Evolutionary conservation across 495 filamentous ascomycete species (phyloP).

Genomic region (Penicillium riverlandense): DNA sequence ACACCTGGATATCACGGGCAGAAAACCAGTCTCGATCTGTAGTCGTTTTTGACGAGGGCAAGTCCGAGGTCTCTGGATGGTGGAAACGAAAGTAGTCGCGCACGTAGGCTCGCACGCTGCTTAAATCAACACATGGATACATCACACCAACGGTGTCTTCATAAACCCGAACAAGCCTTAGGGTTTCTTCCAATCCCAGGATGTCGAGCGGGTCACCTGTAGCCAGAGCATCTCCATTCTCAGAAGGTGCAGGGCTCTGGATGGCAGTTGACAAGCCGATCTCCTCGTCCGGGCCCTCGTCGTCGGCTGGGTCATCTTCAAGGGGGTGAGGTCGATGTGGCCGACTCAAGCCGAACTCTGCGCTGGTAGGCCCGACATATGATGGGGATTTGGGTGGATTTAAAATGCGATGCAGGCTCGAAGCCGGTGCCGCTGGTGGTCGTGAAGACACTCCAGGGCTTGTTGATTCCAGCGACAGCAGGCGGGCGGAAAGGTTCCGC

Average conservation of each 20-base stretch:
- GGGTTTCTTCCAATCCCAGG: slow-evolving; percentile 50
- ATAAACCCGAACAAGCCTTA: slow-evolving; percentile 62
- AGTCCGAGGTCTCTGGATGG: slow-evolving; percentile 18
- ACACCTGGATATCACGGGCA: slow-evolving; percentile 59
- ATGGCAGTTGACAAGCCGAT: slow-evolving; percentile 12
- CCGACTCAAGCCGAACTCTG: slow-evolving; percentile 30
- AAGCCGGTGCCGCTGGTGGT: not conserved
- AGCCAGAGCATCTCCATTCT: not conserved
- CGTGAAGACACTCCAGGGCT: slow-evolving; percentile 1
- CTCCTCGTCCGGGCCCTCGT: slow-evolving; percentile 5
- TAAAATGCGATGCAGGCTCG: slow-evolving; percentile 24
- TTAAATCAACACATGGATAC: slow-evolving; percentile 74
- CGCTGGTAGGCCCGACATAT: slow-evolving; percentile 36
- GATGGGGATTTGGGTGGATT: slow-evolving; percentile 29
- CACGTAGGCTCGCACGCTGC: slow-evolving; percentile 44
- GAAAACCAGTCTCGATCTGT: slow-evolving; percentile 48
- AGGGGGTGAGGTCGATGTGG: slow-evolving; percentile 1
- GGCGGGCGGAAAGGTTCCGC: slow-evolving; percentile 22
- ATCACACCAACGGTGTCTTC: slow-evolving; percentile 76
- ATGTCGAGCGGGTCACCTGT: slow-evolving; percentile 12
- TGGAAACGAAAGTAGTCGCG: slow-evolving; percentile 41
- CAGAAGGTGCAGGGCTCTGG: slow-evolving; percentile 14
- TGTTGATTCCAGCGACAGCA: slow-evolving; percentile 24
- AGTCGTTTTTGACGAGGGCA: slow-evolving; percentile 40
- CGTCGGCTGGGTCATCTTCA: not conserved